A percentile compares a stretch with the other conserved stretches of the same genome.
Conservation (phyloP, 768 basidiomycete species). For the Collybia nuda region DNA sequence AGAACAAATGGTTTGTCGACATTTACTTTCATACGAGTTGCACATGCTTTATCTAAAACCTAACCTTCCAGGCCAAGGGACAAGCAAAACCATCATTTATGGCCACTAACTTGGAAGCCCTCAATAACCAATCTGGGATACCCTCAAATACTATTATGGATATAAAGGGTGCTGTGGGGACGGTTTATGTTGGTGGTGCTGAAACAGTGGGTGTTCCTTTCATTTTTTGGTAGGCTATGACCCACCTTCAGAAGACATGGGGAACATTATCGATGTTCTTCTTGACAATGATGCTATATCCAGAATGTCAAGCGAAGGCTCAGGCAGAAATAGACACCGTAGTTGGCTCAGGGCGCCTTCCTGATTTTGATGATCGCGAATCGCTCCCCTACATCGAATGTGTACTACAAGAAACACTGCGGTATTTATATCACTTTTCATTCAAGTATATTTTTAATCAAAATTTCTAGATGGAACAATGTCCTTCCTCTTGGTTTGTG, state of each 20-base stretch:
- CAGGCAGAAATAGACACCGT: conserved; percentile 42
- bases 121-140: conserved; percentile 1
- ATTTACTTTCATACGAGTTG: no score
- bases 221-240: no score
- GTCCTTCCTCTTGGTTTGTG: not conserved
- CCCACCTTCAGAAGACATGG: no score
- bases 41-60: not conserved
- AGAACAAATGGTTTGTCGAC: conserved; percentile 26
- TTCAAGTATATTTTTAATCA: not conserved
- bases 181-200: conserved; percentile 26
- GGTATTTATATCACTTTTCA: conserved; percentile 8
- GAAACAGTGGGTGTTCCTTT: conserved; percentile 28
- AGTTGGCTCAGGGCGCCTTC: conserved; percentile 33
- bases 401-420: conserved; percentile 27
- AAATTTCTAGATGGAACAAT: not conserved
- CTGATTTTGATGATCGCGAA: conserved; percentile 27
- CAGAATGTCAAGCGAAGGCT: conserved; percentile 32
- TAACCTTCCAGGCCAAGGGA: conserved; percentile 13
- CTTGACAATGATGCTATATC: conserved; percentile 37
- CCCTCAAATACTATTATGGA: conserved; percentile 7
- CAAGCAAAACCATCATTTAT: conserved; percentile 22
- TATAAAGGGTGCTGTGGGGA: conserved; percentile 15
- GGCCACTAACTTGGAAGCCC: conserved; percentile 12
- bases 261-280: conserved; percentile 27
- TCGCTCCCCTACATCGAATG: conserved; percentile 37